Conservation (phyloP, 2,329 filamentous ascomycete genomes). For the Colletotrichum chlorophyti region DNA sequence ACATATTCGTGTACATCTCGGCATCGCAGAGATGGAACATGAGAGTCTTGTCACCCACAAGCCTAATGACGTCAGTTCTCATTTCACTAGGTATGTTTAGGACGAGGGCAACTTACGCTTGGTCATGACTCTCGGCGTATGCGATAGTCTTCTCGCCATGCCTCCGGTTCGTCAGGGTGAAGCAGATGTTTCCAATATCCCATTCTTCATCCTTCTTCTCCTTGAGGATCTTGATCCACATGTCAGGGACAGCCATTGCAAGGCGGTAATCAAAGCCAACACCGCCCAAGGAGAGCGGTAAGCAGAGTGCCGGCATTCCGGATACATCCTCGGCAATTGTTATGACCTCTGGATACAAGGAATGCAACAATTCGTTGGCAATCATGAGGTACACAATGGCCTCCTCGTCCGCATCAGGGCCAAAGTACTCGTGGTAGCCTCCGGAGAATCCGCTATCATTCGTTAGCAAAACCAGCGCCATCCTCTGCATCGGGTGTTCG, state of each 20-base stretch:
- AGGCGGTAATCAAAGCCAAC: conserved; percentile 97
- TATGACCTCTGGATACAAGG: conserved; percentile 85
- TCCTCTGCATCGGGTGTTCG: background rate
- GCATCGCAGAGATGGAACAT: conserved; percentile 99
- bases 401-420: conserved; percentile 86
- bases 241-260: conserved; percentile 96
- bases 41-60: conserved; percentile 95
- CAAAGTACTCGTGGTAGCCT: conserved; percentile 98
- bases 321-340: conserved; percentile 98
- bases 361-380: conserved; percentile 93
- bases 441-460: conserved; percentile 88
- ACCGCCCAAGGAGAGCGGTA: conserved; percentile 84
- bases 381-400: conserved; percentile 95
- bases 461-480: conserved; percentile 32
- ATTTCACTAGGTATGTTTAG: too few species aligned
- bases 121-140: conserved; percentile 96
- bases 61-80: conserved; percentile 51
- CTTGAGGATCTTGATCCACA: conserved; percentile 99
- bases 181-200: conserved; percentile 86
- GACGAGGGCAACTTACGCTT: conserved; percentile 73
- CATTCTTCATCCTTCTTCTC: conserved; percentile 90
- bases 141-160: conserved; percentile 98
- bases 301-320: conserved; percentile 95
- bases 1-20: conserved; percentile 99
- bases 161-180: conserved; percentile 88